Percentiles rank a stretch among this genome's conserved stretches.
These are phyloP conservation scores for Chlamydomonas sp. DNA, from an alignment of 139 green algal species.

Conservation along the genomic window DNA sequence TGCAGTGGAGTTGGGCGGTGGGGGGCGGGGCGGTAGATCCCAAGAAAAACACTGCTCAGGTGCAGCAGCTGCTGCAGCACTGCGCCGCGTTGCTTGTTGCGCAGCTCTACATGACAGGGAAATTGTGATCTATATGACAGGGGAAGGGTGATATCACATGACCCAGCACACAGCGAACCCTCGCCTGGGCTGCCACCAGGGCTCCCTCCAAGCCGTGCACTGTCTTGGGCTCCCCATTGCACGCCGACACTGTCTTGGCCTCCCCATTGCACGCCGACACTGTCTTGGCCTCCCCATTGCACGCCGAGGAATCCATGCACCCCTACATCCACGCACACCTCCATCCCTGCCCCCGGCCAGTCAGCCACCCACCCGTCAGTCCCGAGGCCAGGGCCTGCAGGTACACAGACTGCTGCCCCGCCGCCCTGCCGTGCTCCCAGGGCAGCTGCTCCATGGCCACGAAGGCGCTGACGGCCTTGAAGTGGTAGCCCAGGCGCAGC, in stretches of 20 bases:
- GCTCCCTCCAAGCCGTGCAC: no score
- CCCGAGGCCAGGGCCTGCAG: conserved; percentile 73
- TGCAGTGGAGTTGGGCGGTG: conserved; percentile 27
- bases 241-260: no score
- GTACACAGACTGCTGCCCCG: conserved; percentile 62
- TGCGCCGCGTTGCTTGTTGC: no score
- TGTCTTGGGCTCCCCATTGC: no score
- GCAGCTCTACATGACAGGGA: no score
- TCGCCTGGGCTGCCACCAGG: no score
- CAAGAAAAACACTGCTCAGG: background rate
- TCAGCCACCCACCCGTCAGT: conserved; percentile 56
- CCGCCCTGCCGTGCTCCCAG: background rate
- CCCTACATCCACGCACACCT: no score
- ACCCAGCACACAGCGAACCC: no score
- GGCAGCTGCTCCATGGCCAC: conserved; percentile 55
- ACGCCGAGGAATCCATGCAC: no score
- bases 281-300: no score
- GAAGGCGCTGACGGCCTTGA: conserved; percentile 67
- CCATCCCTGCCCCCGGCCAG: background rate
- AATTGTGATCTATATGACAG: background rate
- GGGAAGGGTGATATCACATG: background rate
- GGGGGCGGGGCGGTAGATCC: background rate
- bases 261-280: no score
- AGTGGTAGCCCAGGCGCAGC: conserved; percentile 76
- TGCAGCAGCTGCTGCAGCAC: no score